Evolutionary conservation across 257 asterid species (phyloP), one percentile per base, ranked within the genome.

Genomic region (Solanum virginianum): DNA sequence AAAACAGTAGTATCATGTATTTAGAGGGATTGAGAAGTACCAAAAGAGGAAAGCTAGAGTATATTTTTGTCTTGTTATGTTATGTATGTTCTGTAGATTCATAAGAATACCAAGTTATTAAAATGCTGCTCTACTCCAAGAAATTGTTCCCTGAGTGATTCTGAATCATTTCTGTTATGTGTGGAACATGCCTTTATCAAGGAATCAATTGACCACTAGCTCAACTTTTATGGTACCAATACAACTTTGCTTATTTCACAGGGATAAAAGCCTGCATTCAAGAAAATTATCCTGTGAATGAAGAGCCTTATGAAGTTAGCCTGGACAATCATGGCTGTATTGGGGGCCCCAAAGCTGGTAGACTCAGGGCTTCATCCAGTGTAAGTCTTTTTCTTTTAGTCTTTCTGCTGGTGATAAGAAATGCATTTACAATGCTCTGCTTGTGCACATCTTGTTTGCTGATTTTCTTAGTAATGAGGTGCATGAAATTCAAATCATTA

Each of bases 321-420:
- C 80, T 91, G 54, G 99, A 95, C 89, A 96, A 94, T 86, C 99
- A 96, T 85, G 97, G 99, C 60, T 90, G 90, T 77, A 53, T 47
- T 51, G 91, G 88, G 87, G 98, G 98, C 74, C 97, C 99, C 72
- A 95, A 88, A 89, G 84, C 89, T 54, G 99, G 98, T 86, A 93
- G 99, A 87, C 88, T 93, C 24, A 90, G 93, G 89, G 92, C 90
- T 51, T 87, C 72, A 10, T 80, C 88, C 43, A 88, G 89, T 66
- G 99, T 96, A 91, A 94, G 97, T 59, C 5, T 59, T 54, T 62
- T 36, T 36, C 6, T 36, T 32, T 32, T 32, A 32, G 45, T 20
- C 59, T 29, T 26, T 54, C 66, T 29, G 65, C 26, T 14, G 22
- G 54, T 15, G 16, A 75, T 24, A 49, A 29, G 45, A 75, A 75